Evolutionary conservation across 352 stramenopile genomes (phyloP).

Genomic region (Phytophthora sp.): DNA sequence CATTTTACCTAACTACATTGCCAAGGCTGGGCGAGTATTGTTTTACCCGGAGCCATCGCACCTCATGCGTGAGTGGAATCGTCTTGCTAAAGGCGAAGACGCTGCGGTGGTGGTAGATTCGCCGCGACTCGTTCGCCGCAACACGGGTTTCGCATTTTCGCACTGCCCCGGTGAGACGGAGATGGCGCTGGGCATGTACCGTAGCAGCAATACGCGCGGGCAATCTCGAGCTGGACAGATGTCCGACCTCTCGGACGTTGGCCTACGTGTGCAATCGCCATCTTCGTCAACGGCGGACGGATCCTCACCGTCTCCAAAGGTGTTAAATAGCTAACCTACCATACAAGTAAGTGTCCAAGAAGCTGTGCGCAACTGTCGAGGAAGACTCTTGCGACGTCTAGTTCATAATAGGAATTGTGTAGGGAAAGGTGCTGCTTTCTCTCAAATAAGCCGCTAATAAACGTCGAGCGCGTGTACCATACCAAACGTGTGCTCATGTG

Average conservation of each 20-base stretch:
- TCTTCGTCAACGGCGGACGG: slow-evolving; percentile 64
- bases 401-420: slow-evolving; percentile 11
- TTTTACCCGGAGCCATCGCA: slow-evolving; percentile 91
- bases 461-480: slow-evolving; percentile 35
- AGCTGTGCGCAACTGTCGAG: slow-evolving; percentile 1
- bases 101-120: slow-evolving; percentile 61
- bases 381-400: neutral
- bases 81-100: slow-evolving; percentile 80
- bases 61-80: slow-evolving; percentile 91
- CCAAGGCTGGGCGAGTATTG: slow-evolving; percentile 82
- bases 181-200: slow-evolving; percentile 66
- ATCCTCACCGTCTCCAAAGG: slow-evolving; percentile 54
- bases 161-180: slow-evolving; percentile 76
- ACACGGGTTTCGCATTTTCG: slow-evolving; percentile 90
- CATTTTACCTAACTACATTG: slow-evolving; percentile 88
- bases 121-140: slow-evolving; percentile 79
- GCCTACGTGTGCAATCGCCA: slow-evolving; percentile 41
- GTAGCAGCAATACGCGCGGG: slow-evolving; percentile 24
- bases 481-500: slow-evolving; percentile 3
- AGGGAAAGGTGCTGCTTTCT: slow-evolving; percentile 24
- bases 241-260: slow-evolving; percentile 39
- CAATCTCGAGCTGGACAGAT: slow-evolving; percentile 24
- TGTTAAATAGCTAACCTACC: slow-evolving; percentile 21
- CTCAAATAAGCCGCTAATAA: slow-evolving; percentile 27
- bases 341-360: slow-evolving; percentile 9